These are phyloP conservation scores for Pterulicium gracile DNA, from an alignment of 1,284 basidiomycete species.

Conservation along the genomic window DNA sequence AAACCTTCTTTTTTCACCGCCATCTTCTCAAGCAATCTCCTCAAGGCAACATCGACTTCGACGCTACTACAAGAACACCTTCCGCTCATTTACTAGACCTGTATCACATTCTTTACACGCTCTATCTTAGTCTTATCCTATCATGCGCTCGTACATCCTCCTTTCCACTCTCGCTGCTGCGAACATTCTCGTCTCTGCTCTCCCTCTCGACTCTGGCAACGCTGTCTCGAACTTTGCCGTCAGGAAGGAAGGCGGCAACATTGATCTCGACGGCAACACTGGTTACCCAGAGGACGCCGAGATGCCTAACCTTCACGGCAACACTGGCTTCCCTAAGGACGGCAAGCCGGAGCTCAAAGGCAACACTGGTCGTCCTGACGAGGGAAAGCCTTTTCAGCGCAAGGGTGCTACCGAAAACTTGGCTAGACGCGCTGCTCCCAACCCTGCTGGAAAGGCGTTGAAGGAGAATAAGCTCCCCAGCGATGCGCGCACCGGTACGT, in stretches of 20 bases:
- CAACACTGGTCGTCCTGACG: background rate
- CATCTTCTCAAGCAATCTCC: background rate
- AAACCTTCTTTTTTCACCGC: background rate
- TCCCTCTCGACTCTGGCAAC: background rate
- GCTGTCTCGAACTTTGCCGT: background rate
- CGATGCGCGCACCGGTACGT: too few relatives aligned
- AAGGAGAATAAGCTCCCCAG: too few relatives aligned
- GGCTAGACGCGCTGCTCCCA: too few relatives aligned
- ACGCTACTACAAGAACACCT: background rate
- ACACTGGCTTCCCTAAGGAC: background rate
- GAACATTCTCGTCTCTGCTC: background rate
- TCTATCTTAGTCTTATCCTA: background rate
- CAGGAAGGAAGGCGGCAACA: background rate
- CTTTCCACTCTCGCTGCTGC: background rate
- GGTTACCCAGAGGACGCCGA: background rate
- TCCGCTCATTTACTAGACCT: background rate
- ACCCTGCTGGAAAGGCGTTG: too few relatives aligned
- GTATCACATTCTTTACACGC: background rate
- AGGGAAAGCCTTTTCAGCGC: background rate
- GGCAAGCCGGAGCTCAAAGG: background rate
- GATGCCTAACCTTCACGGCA: background rate
- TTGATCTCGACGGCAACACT: background rate
- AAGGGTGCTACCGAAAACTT: background rate
- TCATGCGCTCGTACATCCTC: constrained; percentile 1
- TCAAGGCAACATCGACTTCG: background rate